Evolutionary conservation across 1,284 basidiomycete genomes (phyloP).

Genomic region (Cerioporus squamosus): DNA sequence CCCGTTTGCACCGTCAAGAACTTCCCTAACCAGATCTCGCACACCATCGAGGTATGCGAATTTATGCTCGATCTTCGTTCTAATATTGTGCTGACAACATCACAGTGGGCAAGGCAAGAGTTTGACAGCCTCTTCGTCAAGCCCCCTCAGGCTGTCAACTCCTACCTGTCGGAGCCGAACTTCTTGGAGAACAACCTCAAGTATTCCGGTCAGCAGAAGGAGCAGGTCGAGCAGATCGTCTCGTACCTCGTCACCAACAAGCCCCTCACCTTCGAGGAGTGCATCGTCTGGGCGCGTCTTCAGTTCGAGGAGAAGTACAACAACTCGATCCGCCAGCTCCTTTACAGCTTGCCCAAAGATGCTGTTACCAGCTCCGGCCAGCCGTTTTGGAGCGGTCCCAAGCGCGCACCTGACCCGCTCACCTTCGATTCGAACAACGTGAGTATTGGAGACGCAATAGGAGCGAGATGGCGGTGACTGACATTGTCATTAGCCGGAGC

Average conservation of each 20-base stretch:
- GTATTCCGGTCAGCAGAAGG: constrained; percentile 88
- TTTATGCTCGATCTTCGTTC: too few species aligned
- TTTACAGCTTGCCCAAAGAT: constrained; percentile 96
- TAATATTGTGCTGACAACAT: constrained; percentile 5
- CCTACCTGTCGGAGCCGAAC: constrained; percentile 96
- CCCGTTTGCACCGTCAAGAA: constrained; percentile 99
- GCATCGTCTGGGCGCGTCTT: constrained; percentile 95
- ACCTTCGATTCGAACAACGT: constrained; percentile 88
- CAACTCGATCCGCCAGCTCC: constrained; percentile 92
- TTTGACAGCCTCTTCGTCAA: constrained; percentile 96
- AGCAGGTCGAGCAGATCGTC: constrained; percentile 91
- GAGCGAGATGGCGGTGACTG: background rate
- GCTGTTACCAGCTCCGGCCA: constrained; percentile 88
- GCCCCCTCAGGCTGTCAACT: constrained; percentile 93
- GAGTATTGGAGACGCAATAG: constrained; percentile 35
- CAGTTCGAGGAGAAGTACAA: constrained; percentile 97
- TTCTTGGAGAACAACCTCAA: constrained; percentile 92
- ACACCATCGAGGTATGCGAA: constrained; percentile 88
- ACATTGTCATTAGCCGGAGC: constrained; percentile 63
- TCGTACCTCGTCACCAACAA: constrained; percentile 92
- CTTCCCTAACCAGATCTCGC: constrained; percentile 98
- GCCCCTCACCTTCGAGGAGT: constrained; percentile 96
- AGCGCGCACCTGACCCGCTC: constrained; percentile 95
- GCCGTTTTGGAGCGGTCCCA: constrained; percentile 97
- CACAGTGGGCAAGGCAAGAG: constrained; percentile 90